Conservation (phyloP, 352 stramenopile species). For the Pythium apleroticum region DNA sequence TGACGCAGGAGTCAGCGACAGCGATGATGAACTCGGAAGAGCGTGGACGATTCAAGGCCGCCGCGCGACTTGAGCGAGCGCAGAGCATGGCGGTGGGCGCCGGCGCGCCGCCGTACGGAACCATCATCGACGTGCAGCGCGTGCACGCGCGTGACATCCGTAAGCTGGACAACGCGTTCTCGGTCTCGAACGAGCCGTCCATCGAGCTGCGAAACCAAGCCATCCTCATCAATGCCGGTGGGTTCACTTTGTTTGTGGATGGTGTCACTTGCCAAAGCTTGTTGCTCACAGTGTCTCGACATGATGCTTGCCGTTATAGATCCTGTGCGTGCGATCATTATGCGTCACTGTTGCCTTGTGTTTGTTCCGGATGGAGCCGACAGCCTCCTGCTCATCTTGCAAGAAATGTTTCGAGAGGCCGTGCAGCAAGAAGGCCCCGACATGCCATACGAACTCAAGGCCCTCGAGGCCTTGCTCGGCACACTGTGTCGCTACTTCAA, state of each 20-base stretch:
- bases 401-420: slow-evolving; percentile 56
- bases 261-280: no score
- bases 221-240: slow-evolving; percentile 70
- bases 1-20: slow-evolving; percentile 54
- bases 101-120: slow-evolving; percentile 10
- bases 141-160: slow-evolving; percentile 79
- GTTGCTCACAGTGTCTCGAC: no score
- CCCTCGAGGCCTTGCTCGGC: slow-evolving; percentile 42
- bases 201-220: slow-evolving; percentile 78
- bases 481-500: slow-evolving; percentile 63
- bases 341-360: slow-evolving; percentile 47
- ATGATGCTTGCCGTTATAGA: no score
- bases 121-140: slow-evolving; percentile 37
- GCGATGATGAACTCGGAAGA: slow-evolving; percentile 7
- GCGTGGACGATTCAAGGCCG: slow-evolving; percentile 5
- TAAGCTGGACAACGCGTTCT: slow-evolving; percentile 72
- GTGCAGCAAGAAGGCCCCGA: slow-evolving; percentile 45
- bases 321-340: slow-evolving; percentile 71
- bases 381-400: slow-evolving; percentile 60
- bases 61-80: slow-evolving; percentile 10
- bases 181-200: slow-evolving; percentile 69
- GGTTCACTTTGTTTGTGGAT: no score
- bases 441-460: slow-evolving; percentile 67
- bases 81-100: slow-evolving; percentile 14
- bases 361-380: slow-evolving; percentile 48